Evolutionary conservation across 495 filamentous ascomycete genomes (phyloP).

Genomic region (Aspergillus sclerotiicarbonarius): DNA sequence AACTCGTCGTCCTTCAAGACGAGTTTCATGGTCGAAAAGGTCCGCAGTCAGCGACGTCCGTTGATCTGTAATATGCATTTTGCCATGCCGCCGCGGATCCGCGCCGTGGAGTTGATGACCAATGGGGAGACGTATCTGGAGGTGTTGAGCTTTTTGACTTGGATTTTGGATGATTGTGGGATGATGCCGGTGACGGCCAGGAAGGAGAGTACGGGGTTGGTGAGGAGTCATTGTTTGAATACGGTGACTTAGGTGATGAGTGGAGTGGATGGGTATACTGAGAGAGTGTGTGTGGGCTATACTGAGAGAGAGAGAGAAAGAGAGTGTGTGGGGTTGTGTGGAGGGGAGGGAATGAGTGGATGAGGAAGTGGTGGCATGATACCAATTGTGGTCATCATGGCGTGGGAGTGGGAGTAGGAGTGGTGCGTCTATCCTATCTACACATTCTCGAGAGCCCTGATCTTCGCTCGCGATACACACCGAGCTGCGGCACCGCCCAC

Average conservation of each 20-base stretch:
- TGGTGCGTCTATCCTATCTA: too few relatives aligned
- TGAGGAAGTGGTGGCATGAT: too few relatives aligned
- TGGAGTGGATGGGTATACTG: neutral
- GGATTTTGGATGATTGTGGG: constrained; percentile 36
- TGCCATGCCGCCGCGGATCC: constrained; percentile 43
- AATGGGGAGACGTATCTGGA: constrained; percentile 40
- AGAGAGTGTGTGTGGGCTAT: neutral
- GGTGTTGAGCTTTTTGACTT: constrained; percentile 43
- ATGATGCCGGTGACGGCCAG: constrained; percentile 40
- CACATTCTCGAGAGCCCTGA: too few relatives aligned
- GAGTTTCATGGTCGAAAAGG: constrained; percentile 38
- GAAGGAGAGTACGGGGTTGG: constrained; percentile 39
- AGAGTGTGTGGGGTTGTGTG: too few relatives aligned
- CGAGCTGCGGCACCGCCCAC: too few relatives aligned
- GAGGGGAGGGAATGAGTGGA: too few relatives aligned
- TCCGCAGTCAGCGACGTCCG: constrained; percentile 24
- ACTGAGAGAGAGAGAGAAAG: too few relatives aligned
- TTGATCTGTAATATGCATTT: constrained; percentile 50
- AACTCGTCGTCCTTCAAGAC: constrained; percentile 48
- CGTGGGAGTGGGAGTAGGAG: too few relatives aligned
- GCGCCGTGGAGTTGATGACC: constrained; percentile 52
- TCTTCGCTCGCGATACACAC: too few relatives aligned
- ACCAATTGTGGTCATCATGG: too few relatives aligned
- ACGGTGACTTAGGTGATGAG: neutral
- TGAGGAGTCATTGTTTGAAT: neutral